Evolutionary conservation across 441 rosid species (phyloP).

Genomic region (Populus hybrid): DNA sequence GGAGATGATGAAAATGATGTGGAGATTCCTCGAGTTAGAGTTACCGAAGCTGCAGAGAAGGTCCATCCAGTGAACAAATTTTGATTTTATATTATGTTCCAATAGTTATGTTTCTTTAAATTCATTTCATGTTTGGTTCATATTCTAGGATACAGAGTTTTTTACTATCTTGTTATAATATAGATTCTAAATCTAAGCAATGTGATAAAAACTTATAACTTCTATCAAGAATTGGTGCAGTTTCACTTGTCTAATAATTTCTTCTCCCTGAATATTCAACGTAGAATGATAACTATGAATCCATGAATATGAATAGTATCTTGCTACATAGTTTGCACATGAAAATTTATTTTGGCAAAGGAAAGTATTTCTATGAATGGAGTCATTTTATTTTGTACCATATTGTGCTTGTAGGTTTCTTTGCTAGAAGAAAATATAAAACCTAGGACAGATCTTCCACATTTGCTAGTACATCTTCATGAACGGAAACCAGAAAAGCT

Average conservation of each 20-base stretch:
- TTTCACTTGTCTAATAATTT: neutral
- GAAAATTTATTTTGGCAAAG: neutral
- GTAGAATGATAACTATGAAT: neutral
- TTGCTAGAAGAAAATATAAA: constrained; percentile 82
- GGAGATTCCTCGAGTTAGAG: constrained; percentile 45
- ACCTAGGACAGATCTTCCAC: constrained; percentile 87
- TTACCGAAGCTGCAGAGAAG: constrained; percentile 84
- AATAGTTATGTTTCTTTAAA: neutral
- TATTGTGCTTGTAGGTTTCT: constrained; percentile 55
- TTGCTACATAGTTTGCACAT: neutral
- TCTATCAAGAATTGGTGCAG: constrained; percentile 10
- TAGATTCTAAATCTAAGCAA: neutral
- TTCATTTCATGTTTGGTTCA: neutral
- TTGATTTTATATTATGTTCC: constrained; percentile 9
- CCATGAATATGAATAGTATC: neutral
- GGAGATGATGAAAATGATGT: constrained; percentile 55
- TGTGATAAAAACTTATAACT: constrained; percentile 6
- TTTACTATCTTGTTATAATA: neutral
- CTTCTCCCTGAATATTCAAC: neutral
- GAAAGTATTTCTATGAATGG: neutral
- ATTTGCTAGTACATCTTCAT: constrained; percentile 58
- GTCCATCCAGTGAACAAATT: constrained; percentile 30
- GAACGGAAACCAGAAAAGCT: constrained; percentile 90
- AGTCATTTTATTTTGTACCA: constrained; percentile 1
- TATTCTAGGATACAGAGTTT: constrained; percentile 2